Evolutionary conservation across 805 yeast species (phyloP).

Genomic region (Metschnikowia picachoensis): DNA sequence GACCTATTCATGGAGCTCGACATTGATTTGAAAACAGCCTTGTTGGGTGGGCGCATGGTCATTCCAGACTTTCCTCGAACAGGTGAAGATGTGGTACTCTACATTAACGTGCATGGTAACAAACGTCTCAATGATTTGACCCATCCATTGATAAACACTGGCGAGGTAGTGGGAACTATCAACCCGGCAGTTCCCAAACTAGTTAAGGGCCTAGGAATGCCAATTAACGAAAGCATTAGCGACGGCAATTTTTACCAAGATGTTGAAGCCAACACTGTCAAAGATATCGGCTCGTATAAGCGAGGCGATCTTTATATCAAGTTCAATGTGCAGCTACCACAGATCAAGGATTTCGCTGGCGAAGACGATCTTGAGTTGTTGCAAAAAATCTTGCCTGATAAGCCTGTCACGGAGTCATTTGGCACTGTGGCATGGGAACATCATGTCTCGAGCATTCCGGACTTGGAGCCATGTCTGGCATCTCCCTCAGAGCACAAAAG

Average conservation of each 20-base stretch:
- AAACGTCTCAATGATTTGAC: conserved; percentile 2
- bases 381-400: conserved; percentile 18
- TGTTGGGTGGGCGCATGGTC: conserved; percentile 52
- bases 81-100: conserved; percentile 28
- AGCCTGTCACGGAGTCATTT: conserved; percentile 1
- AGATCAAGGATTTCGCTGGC: conserved; percentile 25
- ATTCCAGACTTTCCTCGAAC: conserved; percentile 30
- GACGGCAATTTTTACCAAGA: conserved; percentile 27
- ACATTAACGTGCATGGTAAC: conserved; percentile 36
- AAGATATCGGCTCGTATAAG: conserved; percentile 19
- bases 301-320: conserved; percentile 38
- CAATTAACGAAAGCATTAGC: conserved; percentile 30
- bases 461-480: not conserved
- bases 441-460: conserved; percentile 12
- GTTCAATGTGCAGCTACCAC: conserved; percentile 36
- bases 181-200: conserved; percentile 46
- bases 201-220: conserved; percentile 60
- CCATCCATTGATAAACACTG: conserved; percentile 15
- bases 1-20: conserved; percentile 44
- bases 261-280: conserved; percentile 9
- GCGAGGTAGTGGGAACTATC: conserved; percentile 52
- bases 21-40: conserved; percentile 50
- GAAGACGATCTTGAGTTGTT: conserved; percentile 21
- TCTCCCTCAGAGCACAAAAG: not conserved
- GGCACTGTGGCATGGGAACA: conserved; percentile 10